Conservation (phyloP, 106 monocot genomes). For the Iris macrosiphon region DNA sequence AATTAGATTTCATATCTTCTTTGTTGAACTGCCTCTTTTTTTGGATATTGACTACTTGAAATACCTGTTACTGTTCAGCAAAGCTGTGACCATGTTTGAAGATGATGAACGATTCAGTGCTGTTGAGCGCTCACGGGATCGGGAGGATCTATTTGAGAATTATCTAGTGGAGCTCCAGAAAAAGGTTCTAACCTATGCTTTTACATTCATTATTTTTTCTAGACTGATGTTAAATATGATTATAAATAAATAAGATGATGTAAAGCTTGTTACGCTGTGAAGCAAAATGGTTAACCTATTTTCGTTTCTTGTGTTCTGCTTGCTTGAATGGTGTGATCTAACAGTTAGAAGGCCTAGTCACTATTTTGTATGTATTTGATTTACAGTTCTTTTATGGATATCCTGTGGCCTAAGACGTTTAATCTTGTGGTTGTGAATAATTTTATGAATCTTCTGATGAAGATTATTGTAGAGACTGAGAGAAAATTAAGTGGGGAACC, state of each 20-base stretch:
- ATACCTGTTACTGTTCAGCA: constrained; percentile 41
- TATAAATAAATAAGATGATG: background rate
- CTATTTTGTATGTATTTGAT: background rate
- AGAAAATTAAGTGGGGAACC: too few relatives aligned
- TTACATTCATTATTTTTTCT: background rate
- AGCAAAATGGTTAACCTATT: background rate
- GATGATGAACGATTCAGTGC: constrained; percentile 83
- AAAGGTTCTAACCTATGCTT: constrained; percentile 45
- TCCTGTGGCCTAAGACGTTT: too few relatives aligned
- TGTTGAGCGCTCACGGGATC: constrained; percentile 80
- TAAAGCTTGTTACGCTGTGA: background rate
- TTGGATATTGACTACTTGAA: background rate
- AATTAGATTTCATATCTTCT: background rate
- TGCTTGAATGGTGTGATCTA: background rate
- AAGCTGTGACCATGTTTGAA: constrained; percentile 88
- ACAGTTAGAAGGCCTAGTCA: background rate
- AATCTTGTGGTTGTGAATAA: too few relatives aligned
- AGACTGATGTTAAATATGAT: too few relatives aligned
- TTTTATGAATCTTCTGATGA: too few relatives aligned
- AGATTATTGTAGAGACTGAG: too few relatives aligned
- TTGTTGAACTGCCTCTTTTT: background rate
- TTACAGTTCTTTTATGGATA: too few relatives aligned
- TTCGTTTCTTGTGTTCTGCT: background rate
- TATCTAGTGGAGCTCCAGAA: constrained; percentile 84
- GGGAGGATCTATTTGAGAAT: constrained; percentile 86